Percentiles rank a stretch among this genome's conserved stretches.
Evolutionary conservation across 345 rosid species (phyloP).

Genomic region (Excoecaria agallocha): DNA sequence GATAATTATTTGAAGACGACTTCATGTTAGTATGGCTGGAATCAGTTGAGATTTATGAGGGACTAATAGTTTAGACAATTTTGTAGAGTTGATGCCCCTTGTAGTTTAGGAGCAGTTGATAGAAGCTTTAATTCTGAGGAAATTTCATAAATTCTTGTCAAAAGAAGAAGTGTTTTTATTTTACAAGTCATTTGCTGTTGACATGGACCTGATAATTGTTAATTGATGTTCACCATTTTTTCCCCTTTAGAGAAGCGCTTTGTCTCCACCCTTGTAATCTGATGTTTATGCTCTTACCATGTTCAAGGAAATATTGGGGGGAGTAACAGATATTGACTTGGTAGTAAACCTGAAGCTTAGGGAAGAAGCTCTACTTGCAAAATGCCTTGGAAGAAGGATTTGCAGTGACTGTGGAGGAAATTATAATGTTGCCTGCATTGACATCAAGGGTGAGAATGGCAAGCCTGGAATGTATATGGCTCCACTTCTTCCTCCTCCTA

Average conservation of each 20-base stretch:
- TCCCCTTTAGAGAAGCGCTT: neutral
- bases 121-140: neutral
- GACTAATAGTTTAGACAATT: neutral
- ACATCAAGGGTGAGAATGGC: constrained; percentile 75
- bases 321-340: constrained; percentile 74
- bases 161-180: neutral
- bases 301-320: constrained; percentile 81
- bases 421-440: constrained; percentile 81
- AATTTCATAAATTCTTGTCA: neutral
- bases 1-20: neutral
- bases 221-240: neutral
- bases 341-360: constrained; percentile 82
- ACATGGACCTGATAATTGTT: neutral
- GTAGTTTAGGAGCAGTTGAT: neutral
- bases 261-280: neutral
- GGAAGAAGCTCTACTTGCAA: constrained; percentile 86
- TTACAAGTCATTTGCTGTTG: neutral
- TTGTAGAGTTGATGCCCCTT: neutral
- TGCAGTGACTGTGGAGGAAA: constrained; percentile 89
- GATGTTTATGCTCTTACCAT: neutral
- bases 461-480: constrained; percentile 85
- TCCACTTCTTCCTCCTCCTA: constrained; percentile 93
- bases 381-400: constrained; percentile 93
- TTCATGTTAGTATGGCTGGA: neutral
- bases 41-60: neutral